Evolutionary conservation across 2,329 filamentous ascomycete genomes (phyloP), one percentile per base, ranked within the genome.

Genomic region (Xylaria multiplex): DNA sequence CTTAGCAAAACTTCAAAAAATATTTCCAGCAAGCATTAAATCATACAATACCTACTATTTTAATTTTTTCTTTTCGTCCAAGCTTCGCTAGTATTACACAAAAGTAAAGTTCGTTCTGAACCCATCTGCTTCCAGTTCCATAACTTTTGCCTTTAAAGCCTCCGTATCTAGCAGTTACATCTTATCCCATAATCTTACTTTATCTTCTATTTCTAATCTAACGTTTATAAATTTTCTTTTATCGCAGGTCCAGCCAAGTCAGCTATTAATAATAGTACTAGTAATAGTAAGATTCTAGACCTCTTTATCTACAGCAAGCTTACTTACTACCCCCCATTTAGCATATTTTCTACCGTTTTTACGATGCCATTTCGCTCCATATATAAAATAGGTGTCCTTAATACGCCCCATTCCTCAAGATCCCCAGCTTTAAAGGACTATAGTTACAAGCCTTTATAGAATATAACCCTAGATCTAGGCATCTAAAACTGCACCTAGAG

Each of bases 231-330:
- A 46, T n/a, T 46, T 46, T 9, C 43, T n/a, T 46, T 46, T 9
- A 6, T 46, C 8, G 43, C 43, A 46, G n/a, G 43, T 46, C 43
- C 43, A 46, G n/a, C 43, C 43, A 19, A 46, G 43, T 46, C 43
- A 16, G 16, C 43, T 46, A 46, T 46, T n/a, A 46, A 46, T 46
- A 46, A 46, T 46, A n/a, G 43, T 46, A 46, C 43, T 46, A 6
- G 7, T n/a, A 46, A 19, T 46, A 19, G 16, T 46, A 11, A 46
- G 43, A 46, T 46, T 46, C 43, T 16, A 19, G 16, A 46, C 16
- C 43, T 46, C 43, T n/a, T 16, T n/a, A 46, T 46, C 16, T 46
- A 19, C 7, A n/a, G 43, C 43, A 46, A 19, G 43, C 7, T 11
- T 11, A 46, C 43, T n/a, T 46, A 46, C 43, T 46, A 46, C 16